A percentile compares a stretch with the other conserved stretches of the same genome.
Conservation (phyloP, 495 filamentous ascomycete species). For the Diplogelasinospora grovesii region DNA sequence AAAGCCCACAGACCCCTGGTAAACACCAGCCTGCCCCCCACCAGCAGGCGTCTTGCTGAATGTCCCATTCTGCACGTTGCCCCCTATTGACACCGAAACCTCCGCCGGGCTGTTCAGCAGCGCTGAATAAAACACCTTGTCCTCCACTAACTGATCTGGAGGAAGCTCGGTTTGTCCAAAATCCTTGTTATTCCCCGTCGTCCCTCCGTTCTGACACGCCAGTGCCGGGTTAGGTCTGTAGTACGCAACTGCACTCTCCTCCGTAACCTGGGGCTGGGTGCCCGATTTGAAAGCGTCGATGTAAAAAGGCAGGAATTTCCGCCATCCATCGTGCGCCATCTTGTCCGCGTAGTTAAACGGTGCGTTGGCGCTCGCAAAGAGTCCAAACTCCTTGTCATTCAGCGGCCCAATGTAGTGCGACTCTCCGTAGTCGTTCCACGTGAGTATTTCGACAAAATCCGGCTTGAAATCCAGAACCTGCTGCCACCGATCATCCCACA, state of each 20-base stretch:
- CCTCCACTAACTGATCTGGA: constrained; percentile 13
- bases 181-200: constrained; percentile 10
- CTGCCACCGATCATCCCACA: constrained; percentile 58
- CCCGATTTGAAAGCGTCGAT: constrained; percentile 18
- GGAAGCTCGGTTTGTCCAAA: constrained; percentile 8
- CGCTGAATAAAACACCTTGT: constrained; percentile 19
- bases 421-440: constrained; percentile 68
- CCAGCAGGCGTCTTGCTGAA: constrained; percentile 7
- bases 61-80: constrained; percentile 1
- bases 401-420: constrained; percentile 49
- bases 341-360: constrained; percentile 14
- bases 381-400: constrained; percentile 17
- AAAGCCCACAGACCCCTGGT: constrained; percentile 16
- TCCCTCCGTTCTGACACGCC: constrained; percentile 15
- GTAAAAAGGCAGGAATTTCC: constrained; percentile 19
- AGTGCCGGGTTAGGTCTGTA: constrained; percentile 15
- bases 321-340: constrained; percentile 19
- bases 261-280: not conserved
- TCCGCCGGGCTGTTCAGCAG: constrained; percentile 12
- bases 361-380: constrained; percentile 10
- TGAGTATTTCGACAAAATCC: constrained; percentile 56
- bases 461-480: constrained; percentile 46
- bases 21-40: constrained; percentile 15
- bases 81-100: constrained; percentile 15
- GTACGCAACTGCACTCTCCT: constrained; percentile 2